Conservation (phyloP, 352 stramenopile species). For the Plasmopara muralis region DNA sequence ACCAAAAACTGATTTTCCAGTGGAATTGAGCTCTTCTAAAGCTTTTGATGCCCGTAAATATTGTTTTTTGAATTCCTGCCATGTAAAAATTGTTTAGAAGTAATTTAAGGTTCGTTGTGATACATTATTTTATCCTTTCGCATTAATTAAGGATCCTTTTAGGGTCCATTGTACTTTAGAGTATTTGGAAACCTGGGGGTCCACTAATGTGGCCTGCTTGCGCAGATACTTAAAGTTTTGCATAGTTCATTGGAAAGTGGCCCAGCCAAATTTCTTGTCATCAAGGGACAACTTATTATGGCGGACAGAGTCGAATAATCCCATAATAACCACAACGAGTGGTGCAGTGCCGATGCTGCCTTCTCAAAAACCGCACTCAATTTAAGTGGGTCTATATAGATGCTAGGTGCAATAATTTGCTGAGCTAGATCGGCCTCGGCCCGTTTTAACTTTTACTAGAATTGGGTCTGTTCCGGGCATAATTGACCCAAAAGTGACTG, state of each 20-base stretch:
- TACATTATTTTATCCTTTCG: neutral
- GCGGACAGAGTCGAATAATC: neutral
- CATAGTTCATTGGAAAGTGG: neutral
- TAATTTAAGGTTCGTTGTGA: neutral
- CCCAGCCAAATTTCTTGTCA: neutral
- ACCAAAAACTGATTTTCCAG: neutral
- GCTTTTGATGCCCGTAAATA: constrained; percentile 3
- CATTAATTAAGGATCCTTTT: neutral
- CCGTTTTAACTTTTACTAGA: neutral
- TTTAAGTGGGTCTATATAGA: constrained; percentile 1
- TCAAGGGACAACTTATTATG: neutral
- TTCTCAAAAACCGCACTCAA: neutral
- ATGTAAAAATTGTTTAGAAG: neutral
- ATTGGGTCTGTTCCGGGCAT: neutral
- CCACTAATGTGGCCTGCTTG: neutral
- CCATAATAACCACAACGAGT: neutral
- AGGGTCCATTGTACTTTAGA: neutral
- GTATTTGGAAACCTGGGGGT: neutral
- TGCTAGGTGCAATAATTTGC: constrained; percentile 2
- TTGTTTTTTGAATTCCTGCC: neutral
- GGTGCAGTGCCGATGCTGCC: neutral
- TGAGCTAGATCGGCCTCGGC: neutral
- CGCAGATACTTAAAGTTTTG: neutral
- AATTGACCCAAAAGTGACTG: neutral
- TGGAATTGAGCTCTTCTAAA: constrained; percentile 1